These are phyloP conservation scores for Ostreobium quekettii DNA, from an alignment of 139 green algal genomes.

Conservation along the genomic window DNA sequence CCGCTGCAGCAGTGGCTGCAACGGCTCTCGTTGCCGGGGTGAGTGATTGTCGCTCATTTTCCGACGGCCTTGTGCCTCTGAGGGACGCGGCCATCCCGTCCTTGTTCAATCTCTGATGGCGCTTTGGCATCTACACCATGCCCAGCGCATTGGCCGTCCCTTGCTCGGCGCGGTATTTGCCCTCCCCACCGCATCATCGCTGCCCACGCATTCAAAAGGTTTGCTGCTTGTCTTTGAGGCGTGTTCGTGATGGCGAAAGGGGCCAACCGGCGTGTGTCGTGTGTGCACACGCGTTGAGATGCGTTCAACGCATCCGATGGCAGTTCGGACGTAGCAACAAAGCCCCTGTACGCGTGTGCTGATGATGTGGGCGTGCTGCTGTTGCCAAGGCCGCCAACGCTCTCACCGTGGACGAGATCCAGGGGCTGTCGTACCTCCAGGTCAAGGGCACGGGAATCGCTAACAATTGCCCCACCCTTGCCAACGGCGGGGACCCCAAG, in stretches of 20 bases:
- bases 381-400: slow-evolving; percentile 57
- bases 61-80: slow-evolving; percentile 2
- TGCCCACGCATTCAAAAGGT: not conserved
- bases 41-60: slow-evolving; percentile 22
- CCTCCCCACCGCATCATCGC: not conserved
- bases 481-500: slow-evolving; percentile 65
- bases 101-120: not conserved
- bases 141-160: not conserved
- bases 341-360: too few relatives aligned
- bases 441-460: slow-evolving; percentile 96
- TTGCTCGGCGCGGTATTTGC: not conserved
- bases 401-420: slow-evolving; percentile 91
- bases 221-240: not conserved
- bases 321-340: too few relatives aligned
- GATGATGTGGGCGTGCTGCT: slow-evolving; percentile 7
- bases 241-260: too few relatives aligned
- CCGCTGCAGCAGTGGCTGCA: slow-evolving; percentile 50
- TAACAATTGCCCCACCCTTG: slow-evolving; percentile 89
- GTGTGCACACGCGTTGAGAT: too few relatives aligned
- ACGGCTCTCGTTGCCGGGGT: slow-evolving; percentile 65
- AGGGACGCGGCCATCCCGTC: not conserved
- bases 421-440: slow-evolving; percentile 95
- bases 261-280: too few relatives aligned
- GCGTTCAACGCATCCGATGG: too few relatives aligned
- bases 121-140: not conserved